These are phyloP conservation scores for Leccinum pellstonianum DNA, from an alignment of 768 basidiomycete genomes.

Conservation along the genomic window DNA sequence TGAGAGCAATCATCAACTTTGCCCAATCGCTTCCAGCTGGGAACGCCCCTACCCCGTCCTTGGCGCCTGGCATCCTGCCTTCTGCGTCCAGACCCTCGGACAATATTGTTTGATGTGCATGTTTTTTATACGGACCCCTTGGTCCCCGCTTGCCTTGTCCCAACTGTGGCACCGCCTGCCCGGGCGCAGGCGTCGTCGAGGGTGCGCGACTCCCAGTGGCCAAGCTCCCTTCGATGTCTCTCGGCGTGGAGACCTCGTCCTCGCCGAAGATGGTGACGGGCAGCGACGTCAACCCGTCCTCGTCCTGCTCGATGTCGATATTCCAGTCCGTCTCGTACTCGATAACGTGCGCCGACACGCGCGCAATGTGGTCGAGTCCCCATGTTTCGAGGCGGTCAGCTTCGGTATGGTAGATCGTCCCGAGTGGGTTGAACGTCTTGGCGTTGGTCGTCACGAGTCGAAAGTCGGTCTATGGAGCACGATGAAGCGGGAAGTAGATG, in stretches of 20 bases:
- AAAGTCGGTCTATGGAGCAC: constrained; percentile 53
- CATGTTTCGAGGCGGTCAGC: constrained; percentile 69
- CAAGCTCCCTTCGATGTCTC: constrained; percentile 46
- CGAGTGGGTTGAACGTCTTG: constrained; percentile 73
- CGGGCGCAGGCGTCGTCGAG: constrained; percentile 38
- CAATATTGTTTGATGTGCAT: constrained; percentile 35
- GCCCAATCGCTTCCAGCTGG: constrained; percentile 71
- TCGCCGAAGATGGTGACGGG: constrained; percentile 33
- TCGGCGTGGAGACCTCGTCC: constrained; percentile 40
- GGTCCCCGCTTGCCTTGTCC: constrained; percentile 39
- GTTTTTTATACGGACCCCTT: constrained; percentile 56
- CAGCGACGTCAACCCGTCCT: constrained; percentile 28
- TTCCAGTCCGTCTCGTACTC: constrained; percentile 86
- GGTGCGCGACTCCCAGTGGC: constrained; percentile 48
- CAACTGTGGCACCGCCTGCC: constrained; percentile 1
- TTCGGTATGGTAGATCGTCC: constrained; percentile 70
- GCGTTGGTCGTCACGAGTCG: constrained; percentile 72
- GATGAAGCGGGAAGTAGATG: background rate
- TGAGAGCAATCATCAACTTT: constrained; percentile 67
- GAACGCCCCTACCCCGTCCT: constrained; percentile 73
- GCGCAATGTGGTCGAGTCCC: constrained; percentile 54
- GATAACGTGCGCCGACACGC: constrained; percentile 69
- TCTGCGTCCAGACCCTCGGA: constrained; percentile 61
- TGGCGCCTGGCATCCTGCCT: constrained; percentile 72
- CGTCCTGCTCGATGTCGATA: constrained; percentile 73